Conservation (phyloP, 2,329 filamentous ascomycete genomes). For the Fusarium sterilihyphosum region DNA sequence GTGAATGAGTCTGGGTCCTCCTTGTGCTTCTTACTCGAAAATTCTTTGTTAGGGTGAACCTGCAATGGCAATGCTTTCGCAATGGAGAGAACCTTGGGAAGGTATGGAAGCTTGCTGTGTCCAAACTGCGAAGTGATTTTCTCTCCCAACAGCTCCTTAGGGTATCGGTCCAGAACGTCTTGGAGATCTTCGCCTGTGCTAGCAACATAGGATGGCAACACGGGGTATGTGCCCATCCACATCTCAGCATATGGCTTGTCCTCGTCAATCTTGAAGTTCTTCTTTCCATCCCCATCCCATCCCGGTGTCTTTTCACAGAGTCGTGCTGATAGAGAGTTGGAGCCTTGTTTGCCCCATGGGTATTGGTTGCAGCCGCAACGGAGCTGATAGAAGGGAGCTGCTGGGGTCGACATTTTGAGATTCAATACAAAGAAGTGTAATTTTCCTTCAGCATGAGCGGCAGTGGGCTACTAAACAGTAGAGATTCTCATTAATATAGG, state of each 20-base stretch:
- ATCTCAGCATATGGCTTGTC: constrained; percentile 70
- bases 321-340: constrained; percentile 71
- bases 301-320: constrained; percentile 73
- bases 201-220: constrained; percentile 72
- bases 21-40: constrained; percentile 71
- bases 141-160: constrained; percentile 71
- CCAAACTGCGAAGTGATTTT: constrained; percentile 69
- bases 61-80: constrained; percentile 79
- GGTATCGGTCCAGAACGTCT: constrained; percentile 69
- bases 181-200: constrained; percentile 71
- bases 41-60: constrained; percentile 76
- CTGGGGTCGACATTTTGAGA: constrained; percentile 31
- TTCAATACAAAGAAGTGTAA: background rate
- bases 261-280: constrained; percentile 70
- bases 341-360: constrained; percentile 76
- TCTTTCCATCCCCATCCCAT: constrained; percentile 32
- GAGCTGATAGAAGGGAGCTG: constrained; percentile 56
- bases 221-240: constrained; percentile 83
- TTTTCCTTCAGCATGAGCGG: background rate
- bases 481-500: background rate
- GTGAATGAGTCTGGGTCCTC: constrained; percentile 73
- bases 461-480: too few relatives aligned
- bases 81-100: constrained; percentile 82
- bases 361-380: constrained; percentile 66
- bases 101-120: constrained; percentile 70